Evolutionary conservation across 352 stramenopile species (phyloP).

Genomic region (Globisporangium radiosum): DNA sequence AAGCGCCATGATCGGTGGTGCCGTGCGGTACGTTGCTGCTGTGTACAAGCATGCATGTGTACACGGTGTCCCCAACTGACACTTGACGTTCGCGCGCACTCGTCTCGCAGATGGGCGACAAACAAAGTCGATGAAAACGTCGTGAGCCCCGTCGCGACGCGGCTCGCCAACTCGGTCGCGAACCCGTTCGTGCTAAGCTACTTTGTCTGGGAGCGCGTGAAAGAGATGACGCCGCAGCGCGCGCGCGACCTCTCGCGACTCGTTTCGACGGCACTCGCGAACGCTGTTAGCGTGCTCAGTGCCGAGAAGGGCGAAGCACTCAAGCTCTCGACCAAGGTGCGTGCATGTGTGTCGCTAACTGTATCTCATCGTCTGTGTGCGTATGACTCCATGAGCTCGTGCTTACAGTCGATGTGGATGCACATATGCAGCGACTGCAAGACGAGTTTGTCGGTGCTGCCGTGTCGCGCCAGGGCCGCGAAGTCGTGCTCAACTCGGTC

Average conservation of each 20-base stretch:
- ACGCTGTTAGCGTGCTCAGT: conserved; percentile 45
- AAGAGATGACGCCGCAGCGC: conserved; percentile 67
- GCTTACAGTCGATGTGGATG: background rate
- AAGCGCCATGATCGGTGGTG: conserved; percentile 4
- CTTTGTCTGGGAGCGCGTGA: conserved; percentile 63
- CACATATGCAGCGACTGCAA: conserved; percentile 22
- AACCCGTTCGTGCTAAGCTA: conserved; percentile 75
- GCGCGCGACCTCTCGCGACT: conserved; percentile 64
- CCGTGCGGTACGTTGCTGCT: conserved; percentile 7
- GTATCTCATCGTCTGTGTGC: background rate
- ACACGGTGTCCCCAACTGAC: no score
- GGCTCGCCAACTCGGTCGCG: conserved; percentile 55
- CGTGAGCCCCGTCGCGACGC: conserved; percentile 46
- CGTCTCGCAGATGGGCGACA: conserved; percentile 32
- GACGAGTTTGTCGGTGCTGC: conserved; percentile 43
- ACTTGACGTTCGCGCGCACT: background rate
- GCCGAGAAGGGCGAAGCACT: conserved; percentile 43
- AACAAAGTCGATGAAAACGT: conserved; percentile 48
- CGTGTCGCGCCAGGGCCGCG: conserved; percentile 42
- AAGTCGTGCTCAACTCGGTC: conserved; percentile 57
- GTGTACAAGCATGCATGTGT: background rate
- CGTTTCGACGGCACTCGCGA: conserved; percentile 42
- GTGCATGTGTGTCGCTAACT: background rate
- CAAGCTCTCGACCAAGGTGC: conserved; percentile 23
- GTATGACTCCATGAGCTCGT: background rate